Percentiles rank a stretch among this genome's conserved stretches.
Evolutionary conservation across 768 basidiomycete species (phyloP).

Genomic region (Cantharellus anzutake): DNA sequence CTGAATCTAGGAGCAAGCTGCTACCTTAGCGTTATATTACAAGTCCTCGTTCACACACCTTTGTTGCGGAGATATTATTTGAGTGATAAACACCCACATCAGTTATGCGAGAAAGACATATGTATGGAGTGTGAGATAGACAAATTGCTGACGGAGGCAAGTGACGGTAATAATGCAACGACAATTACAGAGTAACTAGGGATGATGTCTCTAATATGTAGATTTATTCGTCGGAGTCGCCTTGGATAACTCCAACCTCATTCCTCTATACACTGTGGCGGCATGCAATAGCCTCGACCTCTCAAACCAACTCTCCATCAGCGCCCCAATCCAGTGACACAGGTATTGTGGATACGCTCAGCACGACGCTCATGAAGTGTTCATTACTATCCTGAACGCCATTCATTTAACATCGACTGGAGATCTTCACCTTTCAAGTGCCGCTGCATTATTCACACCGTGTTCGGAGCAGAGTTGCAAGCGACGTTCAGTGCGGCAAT

Average conservation of each 20-base stretch:
- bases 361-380: constrained; percentile 85
- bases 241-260: constrained; percentile 61
- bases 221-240: constrained; percentile 28
- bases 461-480: constrained; percentile 78
- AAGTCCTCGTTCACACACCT: constrained; percentile 79
- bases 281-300: constrained; percentile 9
- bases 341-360: constrained; percentile 80
- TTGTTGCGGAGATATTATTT: constrained; percentile 78
- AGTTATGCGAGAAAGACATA: constrained; percentile 41
- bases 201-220: constrained; percentile 9
- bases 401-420: constrained; percentile 60
- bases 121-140: constrained; percentile 95
- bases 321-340: too few relatives aligned
- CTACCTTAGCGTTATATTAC: constrained; percentile 82
- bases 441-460: constrained; percentile 80
- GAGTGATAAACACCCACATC: constrained; percentile 70
- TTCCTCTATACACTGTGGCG: constrained; percentile 76
- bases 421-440: constrained; percentile 41
- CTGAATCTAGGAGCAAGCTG: constrained; percentile 86
- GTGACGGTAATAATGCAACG: neutral
- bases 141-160: constrained; percentile 54
- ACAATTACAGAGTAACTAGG: too few relatives aligned
- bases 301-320: constrained; percentile 28
- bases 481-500: constrained; percentile 74
- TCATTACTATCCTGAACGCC: constrained; percentile 68